Base-by-base conservation (phyloP, 495 filamentous ascomycete genomes). In the Clavariopsis aquatica region DNA sequence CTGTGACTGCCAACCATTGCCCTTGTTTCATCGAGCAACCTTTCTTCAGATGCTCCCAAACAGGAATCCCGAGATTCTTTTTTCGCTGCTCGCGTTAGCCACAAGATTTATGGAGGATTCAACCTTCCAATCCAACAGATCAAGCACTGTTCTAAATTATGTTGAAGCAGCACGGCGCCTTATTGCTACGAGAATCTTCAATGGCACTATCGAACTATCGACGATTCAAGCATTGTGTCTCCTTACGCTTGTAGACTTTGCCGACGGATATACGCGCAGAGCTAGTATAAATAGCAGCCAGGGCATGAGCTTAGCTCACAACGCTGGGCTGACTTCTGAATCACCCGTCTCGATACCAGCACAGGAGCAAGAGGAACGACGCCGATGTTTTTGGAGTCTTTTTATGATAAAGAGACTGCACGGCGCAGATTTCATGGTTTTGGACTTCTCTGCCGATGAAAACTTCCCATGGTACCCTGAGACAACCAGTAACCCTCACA, bases 401-500 rank as follows among this genome's bases (percentile, higher is more conserved):
- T 43, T 43, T 17, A 9, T 43, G 15, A 8, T 43, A 3, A 43
- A 43, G 15, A 43, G 38, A 43, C n/a, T 43, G 38, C 38, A 43
- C n/a, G 38, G 38, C 15, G 38, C 38, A 8, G 38, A 43, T 43
- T 43, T 43, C 38, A 43, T 43, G 38, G 38, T 43, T 17, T 2
- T 43, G 13, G 38, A 43, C 38, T 43, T 43, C 38, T 43, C 38
- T 7, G 38, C 38, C 5, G 38, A 43, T n/a, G 38, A 43, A 8
- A 43, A 43, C 38, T 43, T 43, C 38, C 38, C 38, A 43, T 43
- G 38, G 38, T 43, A 43, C n/a, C 38, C 38, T 2, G 38, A 43
- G 15, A 43, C 38, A 17, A 43, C 38, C 4, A 43, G 38, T 17
- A 43, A n/a, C n/a, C 38, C 38, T 17, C 38, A 43, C 38, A 17